Conservation (phyloP, 2,329 filamentous ascomycete genomes). For the Hypocrella siamensis region DNA sequence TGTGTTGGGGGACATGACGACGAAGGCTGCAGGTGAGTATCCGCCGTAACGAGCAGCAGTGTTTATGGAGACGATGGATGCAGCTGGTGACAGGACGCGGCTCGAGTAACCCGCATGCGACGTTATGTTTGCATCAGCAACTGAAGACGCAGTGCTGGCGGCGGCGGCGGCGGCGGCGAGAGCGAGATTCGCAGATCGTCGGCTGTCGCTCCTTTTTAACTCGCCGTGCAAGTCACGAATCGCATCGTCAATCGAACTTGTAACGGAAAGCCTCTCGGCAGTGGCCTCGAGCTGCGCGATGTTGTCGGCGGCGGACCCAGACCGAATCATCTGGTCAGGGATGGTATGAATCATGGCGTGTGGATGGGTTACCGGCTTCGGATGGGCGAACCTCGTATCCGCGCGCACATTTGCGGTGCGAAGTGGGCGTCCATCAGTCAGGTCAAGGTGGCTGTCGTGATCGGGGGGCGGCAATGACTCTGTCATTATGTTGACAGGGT, state of each 20-base stretch:
- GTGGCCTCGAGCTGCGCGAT: slow-evolving; percentile 61
- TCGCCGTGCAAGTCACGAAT: slow-evolving; percentile 59
- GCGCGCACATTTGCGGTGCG: slow-evolving; percentile 24
- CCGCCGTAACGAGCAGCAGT: slow-evolving; percentile 50
- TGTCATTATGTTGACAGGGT: slow-evolving; percentile 4
- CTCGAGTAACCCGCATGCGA: slow-evolving; percentile 12
- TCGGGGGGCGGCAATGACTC: slow-evolving; percentile 4
- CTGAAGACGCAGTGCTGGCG: neutral
- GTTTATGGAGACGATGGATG: slow-evolving; percentile 57
- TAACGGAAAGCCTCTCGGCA: slow-evolving; percentile 58
- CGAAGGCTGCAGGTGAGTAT: slow-evolving; percentile 51
- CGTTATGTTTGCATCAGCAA: neutral
- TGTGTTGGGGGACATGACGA: slow-evolving; percentile 51
- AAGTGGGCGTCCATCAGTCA: slow-evolving; percentile 11
- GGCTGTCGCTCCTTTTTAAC: slow-evolving; percentile 54
- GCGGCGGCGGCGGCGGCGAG: slow-evolving; percentile 15
- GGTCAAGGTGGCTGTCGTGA: slow-evolving; percentile 4
- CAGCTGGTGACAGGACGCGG: slow-evolving; percentile 30
- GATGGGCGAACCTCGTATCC: slow-evolving; percentile 24
- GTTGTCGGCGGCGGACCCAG: slow-evolving; percentile 48
- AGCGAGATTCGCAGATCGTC: slow-evolving; percentile 45
- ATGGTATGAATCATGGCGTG: slow-evolving; percentile 26
- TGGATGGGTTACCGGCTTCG: slow-evolving; percentile 31
- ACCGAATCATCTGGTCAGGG: slow-evolving; percentile 45
- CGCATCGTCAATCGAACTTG: slow-evolving; percentile 62